A percentile compares a stretch with the other conserved stretches of the same genome.
phyloP scores from a whole-genome alignment of 768 basidiomycete genomes.

The Auriscalpium microsporum region DNA sequence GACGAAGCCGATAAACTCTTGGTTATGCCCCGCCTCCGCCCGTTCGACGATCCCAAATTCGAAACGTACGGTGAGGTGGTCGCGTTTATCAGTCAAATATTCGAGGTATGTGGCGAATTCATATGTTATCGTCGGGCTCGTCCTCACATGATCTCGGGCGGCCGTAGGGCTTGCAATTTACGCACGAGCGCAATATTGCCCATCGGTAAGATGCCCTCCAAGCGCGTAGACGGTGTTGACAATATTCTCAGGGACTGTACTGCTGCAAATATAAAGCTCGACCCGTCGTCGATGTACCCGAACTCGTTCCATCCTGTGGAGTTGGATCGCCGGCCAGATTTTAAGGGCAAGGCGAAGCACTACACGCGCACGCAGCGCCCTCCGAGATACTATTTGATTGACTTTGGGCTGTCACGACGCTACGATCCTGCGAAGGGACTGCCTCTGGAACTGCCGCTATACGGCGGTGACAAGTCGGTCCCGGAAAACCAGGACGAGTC shows the following conservation, averaged over 20 bases:
- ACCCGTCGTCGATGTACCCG: conserved; percentile 6
- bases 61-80: conserved; percentile 20
- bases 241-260: no score
- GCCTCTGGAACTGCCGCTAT: conserved; percentile 13
- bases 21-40: conserved; percentile 17
- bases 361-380: conserved; percentile 16
- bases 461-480: conserved; percentile 18
- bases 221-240: no score
- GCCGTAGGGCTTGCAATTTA: no score
- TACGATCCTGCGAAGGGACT: conserved; percentile 9
- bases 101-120: conserved; percentile 14
- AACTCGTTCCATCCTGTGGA: conserved; percentile 6
- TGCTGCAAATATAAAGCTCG: conserved; percentile 5
- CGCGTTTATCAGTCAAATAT: conserved; percentile 16
- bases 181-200: no score
- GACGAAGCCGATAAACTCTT: conserved; percentile 3
- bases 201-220: no score
- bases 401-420: conserved; percentile 21
- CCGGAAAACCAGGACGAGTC: conserved; percentile 16
- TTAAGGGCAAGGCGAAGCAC: conserved; percentile 6
- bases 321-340: conserved; percentile 1
- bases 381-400: conserved; percentile 13
- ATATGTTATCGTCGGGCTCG: no score
- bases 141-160: no score
- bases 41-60: conserved; percentile 16